Base-by-base conservation (phyloP, 2,329 filamentous ascomycete genomes). In the Fusarium staphyleae region DNA sequence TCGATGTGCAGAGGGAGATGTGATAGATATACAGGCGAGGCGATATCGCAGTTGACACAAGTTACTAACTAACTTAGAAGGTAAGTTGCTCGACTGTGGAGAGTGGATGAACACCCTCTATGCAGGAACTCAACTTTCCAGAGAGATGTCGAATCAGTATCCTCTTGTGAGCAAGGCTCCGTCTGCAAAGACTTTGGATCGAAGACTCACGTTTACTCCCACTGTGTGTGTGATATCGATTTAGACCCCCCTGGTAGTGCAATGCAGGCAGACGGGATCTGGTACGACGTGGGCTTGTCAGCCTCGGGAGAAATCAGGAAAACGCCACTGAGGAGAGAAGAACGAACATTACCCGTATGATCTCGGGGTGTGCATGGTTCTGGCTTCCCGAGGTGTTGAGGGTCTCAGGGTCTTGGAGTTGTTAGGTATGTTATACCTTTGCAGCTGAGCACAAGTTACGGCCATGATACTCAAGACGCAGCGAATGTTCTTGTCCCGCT, bases 251-350 rank as follows among this genome's bases (percentile, higher is more conserved):
- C 58, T 60, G 63, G 43, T 37, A 33, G 51, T 64, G 37, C 41
- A 19, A 66, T 66, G 63, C 60, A 62, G 36, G 47, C 39, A 33
- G 47, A 55, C 65, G 36, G 52, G 65, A 67, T 67, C 65, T 67
- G 52, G 65, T 67, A 22, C 47, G 37, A 67, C 62, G 13, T n/a
- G 29, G 46, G 42, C 32, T 48, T 48, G 50, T 29, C 51, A 55
- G 57, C 40, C 44, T 56, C 37, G 57, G 62, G 35, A 41, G 37
- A 26, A 49, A 42, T 44, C 42, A 45, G 37, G 35, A 18, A 14
- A 50, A 55, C n/a, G 57, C 57, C 56, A 60, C 55, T 62, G 39
- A 33, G 37, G 40, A 48, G 32, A 44, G 43, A 47, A 36, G 36
- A n/a, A n/a, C n/a, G n/a, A n/a, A n/a, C n/a, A 46, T 45, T 26